A percentile compares a stretch with the other conserved stretches of the same genome.
Conservation (phyloP, 202 grass and related monocot species). For the Saccharum hybrid region DNA sequence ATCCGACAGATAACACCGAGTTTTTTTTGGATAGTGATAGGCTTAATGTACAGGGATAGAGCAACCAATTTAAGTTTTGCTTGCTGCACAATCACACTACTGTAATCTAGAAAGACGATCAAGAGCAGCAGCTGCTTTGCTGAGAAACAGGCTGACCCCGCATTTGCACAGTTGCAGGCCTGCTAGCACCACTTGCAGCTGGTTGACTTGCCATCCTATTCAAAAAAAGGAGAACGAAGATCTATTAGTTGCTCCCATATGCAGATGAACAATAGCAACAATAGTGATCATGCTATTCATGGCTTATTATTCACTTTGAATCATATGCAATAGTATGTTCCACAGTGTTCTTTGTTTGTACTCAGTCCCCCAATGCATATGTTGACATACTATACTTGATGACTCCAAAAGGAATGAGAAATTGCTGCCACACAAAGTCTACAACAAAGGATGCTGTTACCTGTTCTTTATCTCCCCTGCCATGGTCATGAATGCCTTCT, state of each 20-base stretch:
- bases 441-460: conserved; percentile 40
- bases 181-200: conserved; percentile 46
- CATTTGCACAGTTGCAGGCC: conserved; percentile 70
- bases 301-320: neutral
- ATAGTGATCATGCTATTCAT: conserved; percentile 6
- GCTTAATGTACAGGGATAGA: conserved; percentile 63
- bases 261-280: neutral
- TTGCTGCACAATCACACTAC: conserved; percentile 50
- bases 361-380: neutral
- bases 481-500: conserved; percentile 87
- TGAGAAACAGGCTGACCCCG: conserved; percentile 68
- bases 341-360: neutral
- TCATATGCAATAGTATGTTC: neutral
- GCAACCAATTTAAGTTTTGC: conserved; percentile 54
- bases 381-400: neutral
- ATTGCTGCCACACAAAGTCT: neutral
- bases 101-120: conserved; percentile 45
- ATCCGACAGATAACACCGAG: conserved; percentile 21
- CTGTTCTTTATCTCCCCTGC: conserved; percentile 74
- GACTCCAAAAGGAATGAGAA: neutral
- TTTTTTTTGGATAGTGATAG: conserved; percentile 35
- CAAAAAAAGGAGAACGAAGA: conserved; percentile 20
- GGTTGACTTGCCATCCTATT: conserved; percentile 80
- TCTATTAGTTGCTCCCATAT: neutral
- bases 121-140: conserved; percentile 76